Percentiles rank a stretch among this genome's conserved stretches.
These are phyloP conservation scores for Calonectria multiphialidica DNA, from an alignment of 2,329 filamentous ascomycete species.

Conservation along the genomic window DNA sequence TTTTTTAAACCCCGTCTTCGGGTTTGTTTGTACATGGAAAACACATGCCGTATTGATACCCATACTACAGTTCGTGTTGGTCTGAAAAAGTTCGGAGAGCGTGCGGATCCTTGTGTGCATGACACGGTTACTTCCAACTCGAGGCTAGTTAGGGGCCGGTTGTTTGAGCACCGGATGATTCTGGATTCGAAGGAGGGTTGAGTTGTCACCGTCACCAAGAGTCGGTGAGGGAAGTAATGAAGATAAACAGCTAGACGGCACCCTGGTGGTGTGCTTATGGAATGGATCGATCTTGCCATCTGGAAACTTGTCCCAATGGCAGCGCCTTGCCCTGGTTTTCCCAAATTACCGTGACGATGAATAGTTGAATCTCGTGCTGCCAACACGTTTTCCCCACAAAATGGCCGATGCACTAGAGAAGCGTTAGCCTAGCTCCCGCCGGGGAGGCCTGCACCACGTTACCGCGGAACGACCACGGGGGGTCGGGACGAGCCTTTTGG, in stretches of 20 bases:
- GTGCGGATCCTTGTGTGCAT: constrained; percentile 7
- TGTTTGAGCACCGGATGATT: constrained; percentile 13
- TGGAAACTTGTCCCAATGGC: constrained; percentile 1
- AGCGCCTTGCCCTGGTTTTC: neutral
- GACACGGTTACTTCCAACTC: neutral
- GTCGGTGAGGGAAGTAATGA: neutral
- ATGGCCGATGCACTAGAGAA: constrained; percentile 8
- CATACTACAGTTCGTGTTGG: constrained; percentile 19
- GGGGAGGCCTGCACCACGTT: constrained; percentile 10
- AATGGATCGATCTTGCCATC: neutral
- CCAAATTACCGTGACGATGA: neutral
- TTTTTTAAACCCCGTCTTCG: neutral
- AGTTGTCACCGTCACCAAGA: neutral
- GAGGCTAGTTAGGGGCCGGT: neutral
- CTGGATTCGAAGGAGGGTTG: neutral
- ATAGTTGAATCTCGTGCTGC: neutral
- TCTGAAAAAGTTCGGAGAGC: constrained; percentile 9
- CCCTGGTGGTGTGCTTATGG: constrained; percentile 1
- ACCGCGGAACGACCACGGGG: constrained; percentile 15
- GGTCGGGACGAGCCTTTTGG: constrained; percentile 25
- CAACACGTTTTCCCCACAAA: constrained; percentile 17
- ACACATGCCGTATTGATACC: constrained; percentile 20
- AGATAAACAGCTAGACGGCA: neutral
- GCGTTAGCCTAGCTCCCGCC: constrained; percentile 17
- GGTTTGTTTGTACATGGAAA: constrained; percentile 17